phyloP scores from a whole-genome alignment of 768 basidiomycete genomes.

The Auriscalpium microsporum region DNA sequence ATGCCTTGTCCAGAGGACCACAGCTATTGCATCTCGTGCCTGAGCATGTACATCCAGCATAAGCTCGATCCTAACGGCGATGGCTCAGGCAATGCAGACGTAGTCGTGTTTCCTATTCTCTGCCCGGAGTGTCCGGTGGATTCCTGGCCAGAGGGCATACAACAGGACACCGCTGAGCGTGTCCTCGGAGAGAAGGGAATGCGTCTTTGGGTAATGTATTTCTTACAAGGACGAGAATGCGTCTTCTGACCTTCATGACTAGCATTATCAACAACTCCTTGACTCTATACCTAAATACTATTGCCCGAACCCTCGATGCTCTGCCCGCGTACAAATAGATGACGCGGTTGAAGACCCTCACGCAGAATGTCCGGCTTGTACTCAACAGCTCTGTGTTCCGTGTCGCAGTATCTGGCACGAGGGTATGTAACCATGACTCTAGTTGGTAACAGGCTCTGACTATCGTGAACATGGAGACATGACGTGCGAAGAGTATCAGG shows the following conservation, averaged over 20 bases:
- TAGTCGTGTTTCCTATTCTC: slow-evolving; percentile 28
- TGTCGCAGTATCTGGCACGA: slow-evolving; percentile 30
- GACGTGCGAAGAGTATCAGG: slow-evolving; percentile 27
- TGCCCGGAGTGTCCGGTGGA: slow-evolving; percentile 29
- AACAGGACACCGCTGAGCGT: slow-evolving; percentile 26
- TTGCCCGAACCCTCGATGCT: slow-evolving; percentile 32
- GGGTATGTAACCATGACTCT: slow-evolving; percentile 15
- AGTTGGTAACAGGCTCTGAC: background rate
- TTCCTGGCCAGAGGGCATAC: slow-evolving; percentile 27
- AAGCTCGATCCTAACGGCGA: slow-evolving; percentile 29
- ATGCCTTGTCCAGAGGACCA: slow-evolving; percentile 29
- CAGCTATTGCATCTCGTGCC: slow-evolving; percentile 29
- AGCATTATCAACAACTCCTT: slow-evolving; percentile 30
- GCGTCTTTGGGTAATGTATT: slow-evolving; percentile 25
- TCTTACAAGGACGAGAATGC: background rate
- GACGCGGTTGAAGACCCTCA: slow-evolving; percentile 27
- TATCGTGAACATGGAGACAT: slow-evolving; percentile 12
- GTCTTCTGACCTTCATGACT: background rate
- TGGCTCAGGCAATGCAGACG: slow-evolving; percentile 19
- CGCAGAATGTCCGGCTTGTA: slow-evolving; percentile 28
- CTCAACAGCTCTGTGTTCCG: slow-evolving; percentile 25
- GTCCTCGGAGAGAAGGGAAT: slow-evolving; percentile 26
- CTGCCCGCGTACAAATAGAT: slow-evolving; percentile 26
- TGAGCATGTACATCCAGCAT: slow-evolving; percentile 26
- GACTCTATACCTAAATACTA: slow-evolving; percentile 28